Evolutionary conservation across 495 filamentous ascomycete genomes (phyloP), one percentile per base, ranked within the genome.

Genomic region (Aspergillus asperescens): DNA sequence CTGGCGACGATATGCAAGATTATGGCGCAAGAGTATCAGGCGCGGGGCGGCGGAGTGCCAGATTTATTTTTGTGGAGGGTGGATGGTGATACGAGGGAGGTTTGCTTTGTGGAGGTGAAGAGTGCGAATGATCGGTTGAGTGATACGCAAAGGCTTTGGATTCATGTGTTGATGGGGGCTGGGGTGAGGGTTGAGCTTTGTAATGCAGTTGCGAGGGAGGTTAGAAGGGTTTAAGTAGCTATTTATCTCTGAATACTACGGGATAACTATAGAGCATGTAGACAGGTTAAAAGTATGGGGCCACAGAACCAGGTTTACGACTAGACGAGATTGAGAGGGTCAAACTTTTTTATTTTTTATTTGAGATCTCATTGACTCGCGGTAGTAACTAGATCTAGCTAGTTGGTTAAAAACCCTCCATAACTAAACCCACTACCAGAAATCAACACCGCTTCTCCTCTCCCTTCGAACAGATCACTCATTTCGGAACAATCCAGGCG

Each of bases 131-230:
- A 98, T 76, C 81, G 90, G 27, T 74, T 98, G 62, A 96, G 92
- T 69, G 93, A 98, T 77, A 94, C 90, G 28, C 93, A 98, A 70
- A 77, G 93, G 57, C 74, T 98, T 32, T 98, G 93, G 93, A 96
- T 96, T 59, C 88, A 96, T 76, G 89, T 96, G 2, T 71, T 98
- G 42, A 83, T 81, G 4, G 83, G 84, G 2, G 90, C 90, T 3
- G 90, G 92, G 1, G 78, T 98, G 10, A 77, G 72, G 57, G 91
- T 97, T 23, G 90, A 95, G 66, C 67, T 97, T 49, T 96, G 90
- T 69, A 84, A 91, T 74, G 91, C 88, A 7, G 80, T 90, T 64
- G 88, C 90, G 32, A 85, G 72, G 66, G 85, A 95, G 65, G 79
- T 83, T 13, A 75, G 72, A 50, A 31, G n/a, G 24, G 41, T 44